Percentiles rank a stretch among this genome's conserved stretches.
Evolutionary conservation across 2,329 filamentous ascomycete species (phyloP).

Genomic region (Dactylellina parvicollis): DNA sequence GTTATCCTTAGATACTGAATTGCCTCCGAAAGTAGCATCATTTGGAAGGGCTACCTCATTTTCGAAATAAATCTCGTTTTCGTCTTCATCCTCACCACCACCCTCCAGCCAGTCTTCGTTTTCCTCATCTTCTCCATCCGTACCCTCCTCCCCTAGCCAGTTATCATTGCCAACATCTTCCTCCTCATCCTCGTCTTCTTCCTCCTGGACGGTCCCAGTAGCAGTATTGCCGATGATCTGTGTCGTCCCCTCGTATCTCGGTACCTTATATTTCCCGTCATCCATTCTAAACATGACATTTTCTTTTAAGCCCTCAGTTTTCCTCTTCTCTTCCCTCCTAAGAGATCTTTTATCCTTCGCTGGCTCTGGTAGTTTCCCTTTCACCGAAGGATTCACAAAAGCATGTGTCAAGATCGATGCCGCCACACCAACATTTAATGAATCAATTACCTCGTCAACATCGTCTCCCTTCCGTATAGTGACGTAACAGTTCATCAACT

Average conservation of each 20-base stretch:
- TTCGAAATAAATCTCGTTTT: too few species aligned
- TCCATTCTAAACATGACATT: conserved; percentile 34
- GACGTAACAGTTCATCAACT: conserved; percentile 71
- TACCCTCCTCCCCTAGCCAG: background rate
- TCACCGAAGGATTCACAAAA: conserved; percentile 66
- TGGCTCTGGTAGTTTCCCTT: background rate
- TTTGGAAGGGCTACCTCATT: too few species aligned
- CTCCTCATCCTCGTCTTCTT: conserved; percentile 12
- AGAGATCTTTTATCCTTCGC: conserved; percentile 9
- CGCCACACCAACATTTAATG: conserved; percentile 92
- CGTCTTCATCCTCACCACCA: too few species aligned
- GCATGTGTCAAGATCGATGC: conserved; percentile 78
- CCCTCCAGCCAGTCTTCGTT: background rate
- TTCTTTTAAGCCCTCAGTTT: background rate
- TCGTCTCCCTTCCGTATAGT: conserved; percentile 71
- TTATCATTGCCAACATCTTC: background rate
- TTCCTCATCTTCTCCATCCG: background rate
- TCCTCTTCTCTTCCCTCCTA: background rate
- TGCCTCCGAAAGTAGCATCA: too few species aligned
- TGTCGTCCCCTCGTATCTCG: conserved; percentile 32
- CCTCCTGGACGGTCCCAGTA: background rate
- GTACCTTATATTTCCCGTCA: conserved; percentile 38
- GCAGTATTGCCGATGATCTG: background rate
- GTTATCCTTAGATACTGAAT: too few species aligned
- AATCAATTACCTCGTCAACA: conserved; percentile 74